These are phyloP conservation scores for Pelagomonas calceolata DNA, from an alignment of 108 stramenopile species.

Conservation along the genomic window DNA sequence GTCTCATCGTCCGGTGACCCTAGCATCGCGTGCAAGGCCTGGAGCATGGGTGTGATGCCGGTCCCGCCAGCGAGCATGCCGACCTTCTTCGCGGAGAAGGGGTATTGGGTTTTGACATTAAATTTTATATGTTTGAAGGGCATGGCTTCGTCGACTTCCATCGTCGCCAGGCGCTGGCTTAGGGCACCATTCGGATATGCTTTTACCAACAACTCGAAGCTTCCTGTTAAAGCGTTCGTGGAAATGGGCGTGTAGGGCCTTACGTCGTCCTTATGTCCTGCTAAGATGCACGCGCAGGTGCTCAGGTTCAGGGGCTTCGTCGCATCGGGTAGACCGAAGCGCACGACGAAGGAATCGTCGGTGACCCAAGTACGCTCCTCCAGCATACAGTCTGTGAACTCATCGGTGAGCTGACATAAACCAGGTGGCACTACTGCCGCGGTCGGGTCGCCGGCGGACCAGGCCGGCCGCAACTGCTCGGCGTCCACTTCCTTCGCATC, in stretches of 20 bases:
- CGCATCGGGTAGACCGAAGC: no score
- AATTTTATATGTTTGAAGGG: constrained; percentile 72
- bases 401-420: no score
- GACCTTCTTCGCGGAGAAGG: constrained; percentile 66
- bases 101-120: constrained; percentile 77
- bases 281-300: constrained; percentile 80
- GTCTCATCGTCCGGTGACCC: constrained; percentile 52
- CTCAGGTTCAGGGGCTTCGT: constrained; percentile 37
- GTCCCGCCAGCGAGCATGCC: constrained; percentile 92
- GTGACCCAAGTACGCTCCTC: no score
- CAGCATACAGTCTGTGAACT: no score
- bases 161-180: constrained; percentile 15
- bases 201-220: constrained; percentile 80
- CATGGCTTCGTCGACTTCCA: constrained; percentile 27
- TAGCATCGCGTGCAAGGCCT: constrained; percentile 85
- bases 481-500: no score
- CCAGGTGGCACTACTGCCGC: no score
- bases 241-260: constrained; percentile 90
- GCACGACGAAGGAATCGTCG: no score
- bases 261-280: constrained; percentile 44
- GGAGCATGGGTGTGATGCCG: constrained; percentile 94
- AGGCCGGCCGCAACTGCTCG: no score
- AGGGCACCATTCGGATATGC: constrained; percentile 4
- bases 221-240: constrained; percentile 57
- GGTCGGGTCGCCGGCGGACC: no score